These are phyloP conservation scores for Trichoderma virens DNA, from an alignment of 495 filamentous ascomycete genomes.

Conservation along the genomic window DNA sequence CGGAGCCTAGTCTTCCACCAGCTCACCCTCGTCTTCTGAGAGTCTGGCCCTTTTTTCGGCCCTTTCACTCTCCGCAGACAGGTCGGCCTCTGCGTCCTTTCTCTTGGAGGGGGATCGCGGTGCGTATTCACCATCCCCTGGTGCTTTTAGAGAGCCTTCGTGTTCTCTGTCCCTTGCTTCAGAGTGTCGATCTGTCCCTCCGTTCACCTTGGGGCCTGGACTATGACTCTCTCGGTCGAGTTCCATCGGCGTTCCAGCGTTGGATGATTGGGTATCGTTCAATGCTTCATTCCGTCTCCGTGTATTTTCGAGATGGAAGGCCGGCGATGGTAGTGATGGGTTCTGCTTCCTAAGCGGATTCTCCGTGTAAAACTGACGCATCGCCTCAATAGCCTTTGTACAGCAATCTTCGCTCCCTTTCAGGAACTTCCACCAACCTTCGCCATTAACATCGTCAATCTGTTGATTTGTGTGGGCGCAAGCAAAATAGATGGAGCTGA, in stretches of 20 bases:
- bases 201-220: slow-evolving; percentile 11
- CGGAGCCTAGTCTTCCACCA: slow-evolving; percentile 6
- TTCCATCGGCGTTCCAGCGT: slow-evolving; percentile 14
- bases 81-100: background rate
- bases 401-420: slow-evolving; percentile 55
- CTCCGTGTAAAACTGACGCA: slow-evolving; percentile 68
- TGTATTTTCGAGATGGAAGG: slow-evolving; percentile 39
- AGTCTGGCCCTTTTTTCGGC: slow-evolving; percentile 9
- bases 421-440: slow-evolving; percentile 79
- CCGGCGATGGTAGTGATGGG: slow-evolving; percentile 33
- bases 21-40: slow-evolving; percentile 10
- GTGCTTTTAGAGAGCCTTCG: background rate
- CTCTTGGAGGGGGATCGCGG: slow-evolving; percentile 6
- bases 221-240: slow-evolving; percentile 25
- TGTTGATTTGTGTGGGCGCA: slow-evolving; percentile 58
- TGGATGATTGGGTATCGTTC: slow-evolving; percentile 18
- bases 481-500: slow-evolving; percentile 79
- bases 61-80: slow-evolving; percentile 2
- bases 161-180: background rate
- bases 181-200: background rate
- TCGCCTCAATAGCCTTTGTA: slow-evolving; percentile 56
- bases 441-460: slow-evolving; percentile 69
- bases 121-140: background rate
- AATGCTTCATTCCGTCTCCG: slow-evolving; percentile 34
- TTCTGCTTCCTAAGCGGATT: slow-evolving; percentile 47